A percentile compares a stretch with the other conserved stretches of the same genome.
These are phyloP conservation scores for Aspergillus cristatus DNA, from an alignment of 495 filamentous ascomycete genomes.

Conservation along the genomic window DNA sequence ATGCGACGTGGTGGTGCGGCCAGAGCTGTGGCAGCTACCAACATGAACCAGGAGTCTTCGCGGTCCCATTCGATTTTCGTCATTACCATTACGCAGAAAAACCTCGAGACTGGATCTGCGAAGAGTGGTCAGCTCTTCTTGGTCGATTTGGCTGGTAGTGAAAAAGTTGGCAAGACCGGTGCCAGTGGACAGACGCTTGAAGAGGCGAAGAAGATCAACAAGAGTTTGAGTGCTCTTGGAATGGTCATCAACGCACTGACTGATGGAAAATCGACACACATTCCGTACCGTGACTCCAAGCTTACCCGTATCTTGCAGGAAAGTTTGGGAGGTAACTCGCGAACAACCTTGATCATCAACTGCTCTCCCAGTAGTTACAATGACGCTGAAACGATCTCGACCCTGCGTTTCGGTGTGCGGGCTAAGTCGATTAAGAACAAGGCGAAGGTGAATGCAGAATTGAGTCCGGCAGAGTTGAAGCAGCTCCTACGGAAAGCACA, in stretches of 20 bases:
- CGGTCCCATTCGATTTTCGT: slow-evolving; percentile 98
- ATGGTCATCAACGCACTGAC: slow-evolving; percentile 99
- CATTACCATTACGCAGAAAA: slow-evolving; percentile 95
- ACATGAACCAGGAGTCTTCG: slow-evolving; percentile 99
- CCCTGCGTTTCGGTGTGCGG: slow-evolving; percentile 88
- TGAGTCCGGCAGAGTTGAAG: slow-evolving; percentile 93
- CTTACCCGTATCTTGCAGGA: slow-evolving; percentile 96
- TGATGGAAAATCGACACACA: slow-evolving; percentile 94
- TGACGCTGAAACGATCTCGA: slow-evolving; percentile 89
- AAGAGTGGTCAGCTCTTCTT: slow-evolving; percentile 96
- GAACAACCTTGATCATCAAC: slow-evolving; percentile 96
- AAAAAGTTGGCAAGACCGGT: slow-evolving; percentile 98
- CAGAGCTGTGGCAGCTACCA: slow-evolving; percentile 91
- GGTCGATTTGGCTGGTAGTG: slow-evolving; percentile 94
- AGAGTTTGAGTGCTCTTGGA: slow-evolving; percentile 91
- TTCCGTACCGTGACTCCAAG: slow-evolving; percentile 97
- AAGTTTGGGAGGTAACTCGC: slow-evolving; percentile 89
- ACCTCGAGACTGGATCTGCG: slow-evolving; percentile 89
- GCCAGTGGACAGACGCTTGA: slow-evolving; percentile 96
- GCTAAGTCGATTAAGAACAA: slow-evolving; percentile 99
- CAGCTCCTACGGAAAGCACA: slow-evolving; percentile 84
- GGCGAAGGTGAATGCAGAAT: slow-evolving; percentile 97
- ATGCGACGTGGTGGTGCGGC: slow-evolving; percentile 88
- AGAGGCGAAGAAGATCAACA: slow-evolving; percentile 99
- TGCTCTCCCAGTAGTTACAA: slow-evolving; percentile 98